These are phyloP conservation scores for Cordyceps farinosa DNA, from an alignment of 2,329 filamentous ascomycete species.

Conservation along the genomic window DNA sequence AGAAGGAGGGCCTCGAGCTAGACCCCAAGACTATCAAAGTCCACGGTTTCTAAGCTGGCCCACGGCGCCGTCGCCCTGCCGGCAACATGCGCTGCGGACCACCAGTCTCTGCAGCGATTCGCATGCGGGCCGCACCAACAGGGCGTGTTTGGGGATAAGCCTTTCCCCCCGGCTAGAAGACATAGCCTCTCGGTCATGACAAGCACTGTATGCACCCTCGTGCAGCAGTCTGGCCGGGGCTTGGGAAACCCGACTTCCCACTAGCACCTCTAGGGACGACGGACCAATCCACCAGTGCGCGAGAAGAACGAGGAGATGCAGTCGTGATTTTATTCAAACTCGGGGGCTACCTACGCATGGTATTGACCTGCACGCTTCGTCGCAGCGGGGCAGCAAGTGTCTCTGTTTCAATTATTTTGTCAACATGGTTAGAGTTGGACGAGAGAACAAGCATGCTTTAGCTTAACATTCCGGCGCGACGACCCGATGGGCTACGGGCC, in stretches of 20 bases:
- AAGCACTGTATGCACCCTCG: neutral
- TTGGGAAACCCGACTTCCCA: slow-evolving; percentile 28
- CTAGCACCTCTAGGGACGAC: slow-evolving; percentile 21
- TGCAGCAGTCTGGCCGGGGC: slow-evolving; percentile 24
- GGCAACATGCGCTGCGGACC: slow-evolving; percentile 15
- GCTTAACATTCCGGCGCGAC: slow-evolving; percentile 19
- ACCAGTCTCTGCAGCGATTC: slow-evolving; percentile 1
- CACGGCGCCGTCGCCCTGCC: slow-evolving; percentile 38
- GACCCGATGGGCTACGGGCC: slow-evolving; percentile 30
- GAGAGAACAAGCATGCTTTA: slow-evolving; percentile 3
- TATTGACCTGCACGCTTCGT: slow-evolving; percentile 5
- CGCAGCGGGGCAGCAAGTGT: slow-evolving; percentile 1
- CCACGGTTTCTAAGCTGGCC: slow-evolving; percentile 47
- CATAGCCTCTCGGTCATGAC: slow-evolving; percentile 20
- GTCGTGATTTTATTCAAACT: slow-evolving; percentile 21
- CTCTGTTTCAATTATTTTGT: neutral
- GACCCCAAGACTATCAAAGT: slow-evolving; percentile 98
- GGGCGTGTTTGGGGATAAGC: slow-evolving; percentile 20
- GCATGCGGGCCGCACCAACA: slow-evolving; percentile 15
- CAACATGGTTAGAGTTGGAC: neutral
- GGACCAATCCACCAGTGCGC: slow-evolving; percentile 28
- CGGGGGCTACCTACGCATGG: slow-evolving; percentile 6
- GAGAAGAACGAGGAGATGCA: slow-evolving; percentile 14
- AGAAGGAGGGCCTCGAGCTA: slow-evolving; percentile 90
- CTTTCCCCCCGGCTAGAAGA: slow-evolving; percentile 12